A percentile compares a stretch with the other conserved stretches of the same genome.
These are phyloP conservation scores for Ophiostoma quercus DNA, from an alignment of 2,329 filamentous ascomycete genomes.

Conservation along the genomic window DNA sequence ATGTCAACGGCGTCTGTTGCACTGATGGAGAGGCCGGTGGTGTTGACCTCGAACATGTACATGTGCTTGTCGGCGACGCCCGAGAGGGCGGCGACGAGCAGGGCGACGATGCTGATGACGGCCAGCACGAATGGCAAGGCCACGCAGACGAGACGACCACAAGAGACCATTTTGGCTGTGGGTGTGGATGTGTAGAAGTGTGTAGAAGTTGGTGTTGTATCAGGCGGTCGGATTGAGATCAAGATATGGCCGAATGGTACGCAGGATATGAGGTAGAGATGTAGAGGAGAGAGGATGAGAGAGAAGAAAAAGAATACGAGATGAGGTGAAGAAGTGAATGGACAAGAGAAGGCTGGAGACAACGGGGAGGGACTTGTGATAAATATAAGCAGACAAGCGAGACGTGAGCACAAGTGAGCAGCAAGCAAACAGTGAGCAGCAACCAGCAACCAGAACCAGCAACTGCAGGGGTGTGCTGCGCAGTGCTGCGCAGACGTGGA, in stretches of 20 bases:
- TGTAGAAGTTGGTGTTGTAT: not conserved
- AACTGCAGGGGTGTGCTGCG: not conserved
- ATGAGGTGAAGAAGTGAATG: not conserved
- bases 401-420: not conserved
- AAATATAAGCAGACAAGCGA: not conserved
- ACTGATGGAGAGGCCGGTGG: slow-evolving; percentile 52
- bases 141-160: slow-evolving; percentile 80
- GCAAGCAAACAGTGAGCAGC: too few relatives aligned
- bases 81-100: slow-evolving; percentile 53
- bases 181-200: too few relatives aligned
- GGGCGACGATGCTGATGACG: slow-evolving; percentile 66
- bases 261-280: too few relatives aligned
- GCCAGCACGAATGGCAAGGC: slow-evolving; percentile 79
- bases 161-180: slow-evolving; percentile 34
- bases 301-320: not conserved
- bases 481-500: not conserved
- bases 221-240: not conserved
- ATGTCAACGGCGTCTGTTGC: slow-evolving; percentile 24
- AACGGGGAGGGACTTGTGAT: not conserved
- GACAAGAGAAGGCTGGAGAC: not conserved
- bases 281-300: not conserved
- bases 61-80: slow-evolving; percentile 53
- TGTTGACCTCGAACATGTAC: slow-evolving; percentile 57
- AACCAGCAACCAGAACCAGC: not conserved
- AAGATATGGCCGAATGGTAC: not conserved